phyloP scores from a whole-genome alignment of 2,329 filamentous ascomycete genomes.

The Tolypocladium album region DNA sequence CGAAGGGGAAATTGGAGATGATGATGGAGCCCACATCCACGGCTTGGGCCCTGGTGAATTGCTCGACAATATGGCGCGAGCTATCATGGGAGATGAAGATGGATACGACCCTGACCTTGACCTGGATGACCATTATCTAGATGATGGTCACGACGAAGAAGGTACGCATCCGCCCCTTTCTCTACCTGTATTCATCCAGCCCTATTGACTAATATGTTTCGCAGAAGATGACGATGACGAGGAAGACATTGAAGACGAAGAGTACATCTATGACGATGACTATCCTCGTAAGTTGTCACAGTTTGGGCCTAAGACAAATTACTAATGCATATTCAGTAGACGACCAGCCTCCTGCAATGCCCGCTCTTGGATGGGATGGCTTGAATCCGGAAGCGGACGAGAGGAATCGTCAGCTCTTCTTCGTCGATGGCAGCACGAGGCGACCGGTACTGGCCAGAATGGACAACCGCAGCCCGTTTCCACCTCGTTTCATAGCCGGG shows the following conservation, averaged over 20 bases:
- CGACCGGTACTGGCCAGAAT: slow-evolving; percentile 21
- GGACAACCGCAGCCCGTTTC: slow-evolving; percentile 48
- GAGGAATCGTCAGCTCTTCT: slow-evolving; percentile 32
- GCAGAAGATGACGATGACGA: slow-evolving; percentile 50
- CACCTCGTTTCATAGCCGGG: slow-evolving; percentile 40
- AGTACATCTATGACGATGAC: slow-evolving; percentile 50
- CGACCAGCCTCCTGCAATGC: slow-evolving; percentile 24
- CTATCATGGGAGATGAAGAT: slow-evolving; percentile 41
- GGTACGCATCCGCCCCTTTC: slow-evolving; percentile 21
- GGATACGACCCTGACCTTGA: slow-evolving; percentile 40
- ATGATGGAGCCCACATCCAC: slow-evolving; percentile 39
- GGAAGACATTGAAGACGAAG: slow-evolving; percentile 59
- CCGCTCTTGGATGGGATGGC: slow-evolving; percentile 47
- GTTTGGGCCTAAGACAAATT: not conserved
- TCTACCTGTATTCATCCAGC: not conserved
- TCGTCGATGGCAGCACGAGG: slow-evolving; percentile 39
- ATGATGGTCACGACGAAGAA: slow-evolving; percentile 50
- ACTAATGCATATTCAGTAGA: not conserved
- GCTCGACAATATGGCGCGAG: slow-evolving; percentile 45
- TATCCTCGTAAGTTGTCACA: slow-evolving; percentile 38
- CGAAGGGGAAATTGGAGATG: slow-evolving; percentile 43
- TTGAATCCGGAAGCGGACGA: slow-evolving; percentile 40
- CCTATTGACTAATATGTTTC: slow-evolving; percentile 1
- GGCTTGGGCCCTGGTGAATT: slow-evolving; percentile 32
- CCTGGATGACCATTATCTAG: slow-evolving; percentile 41